These are phyloP conservation scores for Aureobasidium sp. DNA, from an alignment of 2,329 filamentous ascomycete genomes.

Conservation along the genomic window DNA sequence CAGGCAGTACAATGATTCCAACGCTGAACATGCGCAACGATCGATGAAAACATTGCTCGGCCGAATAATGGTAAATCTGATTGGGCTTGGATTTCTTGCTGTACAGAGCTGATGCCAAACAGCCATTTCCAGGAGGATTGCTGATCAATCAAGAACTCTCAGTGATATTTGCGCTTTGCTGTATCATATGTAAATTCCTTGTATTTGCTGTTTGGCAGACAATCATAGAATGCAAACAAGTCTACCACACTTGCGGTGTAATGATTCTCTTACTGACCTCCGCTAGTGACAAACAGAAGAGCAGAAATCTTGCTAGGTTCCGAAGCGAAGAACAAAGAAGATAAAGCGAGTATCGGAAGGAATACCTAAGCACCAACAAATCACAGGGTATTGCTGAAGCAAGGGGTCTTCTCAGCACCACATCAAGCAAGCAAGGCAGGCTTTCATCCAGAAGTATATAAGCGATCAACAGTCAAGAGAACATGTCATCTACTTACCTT, in stretches of 20 bases:
- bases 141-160: background rate
- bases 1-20: accelerated
- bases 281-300: too few species aligned
- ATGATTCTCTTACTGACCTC: too few species aligned
- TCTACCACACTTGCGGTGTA: too few species aligned
- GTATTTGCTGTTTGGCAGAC: too few species aligned
- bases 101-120: background rate
- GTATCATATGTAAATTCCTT: background rate
- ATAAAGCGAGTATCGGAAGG: background rate
- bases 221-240: too few species aligned
- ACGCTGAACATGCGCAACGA: background rate
- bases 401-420: background rate
- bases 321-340: background rate
- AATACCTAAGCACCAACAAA: background rate
- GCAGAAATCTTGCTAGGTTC: too few species aligned
- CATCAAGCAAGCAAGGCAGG: background rate
- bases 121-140: background rate
- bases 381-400: background rate
- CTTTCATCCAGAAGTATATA: background rate
- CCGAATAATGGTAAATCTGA: too few species aligned
- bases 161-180: too few species aligned
- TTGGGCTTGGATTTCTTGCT: background rate
- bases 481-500: too few species aligned
- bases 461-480: too few species aligned
- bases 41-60: too few species aligned